Base-by-base conservation (phyloP, 2,329 filamentous ascomycete species). In the Exophiala aquamarina region DNA sequence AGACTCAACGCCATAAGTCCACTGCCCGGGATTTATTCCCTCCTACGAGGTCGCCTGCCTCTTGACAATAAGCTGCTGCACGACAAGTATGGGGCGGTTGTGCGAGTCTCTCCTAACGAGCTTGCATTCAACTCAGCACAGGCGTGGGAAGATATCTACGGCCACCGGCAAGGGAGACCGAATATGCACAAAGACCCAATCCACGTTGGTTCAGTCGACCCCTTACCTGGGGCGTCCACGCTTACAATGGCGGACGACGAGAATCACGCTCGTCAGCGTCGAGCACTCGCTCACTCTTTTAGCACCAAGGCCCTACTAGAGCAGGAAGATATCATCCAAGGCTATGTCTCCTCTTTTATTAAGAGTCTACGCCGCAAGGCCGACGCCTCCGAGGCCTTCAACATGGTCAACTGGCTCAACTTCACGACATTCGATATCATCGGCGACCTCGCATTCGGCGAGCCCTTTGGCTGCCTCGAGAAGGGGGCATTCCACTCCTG, bases 281-380 rank as follows among this genome's bases (percentile, higher is more conserved):
- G 61, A 1, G 52, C 65, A 2, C 44, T 74, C 8, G 59, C 64
- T 0, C 63, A 67, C 43, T 68, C 66, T 0, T 74, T 75, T 50
- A 70, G 70, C 0, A 70, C 73, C 31, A 65, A 63, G 39, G 65
- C 67, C 2, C 39, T 75, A 13, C 56, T 57, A 7, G 63, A 67
- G n/a, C 71, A 71, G 47, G 69, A 70, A 41, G 44, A 57, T 1
- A 31, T 56, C 11, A 41, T 58, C 17, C 23, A 42, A 19, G 32
- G 15, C 19, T 54, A 50, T 31, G 44, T 49, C 33, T 28, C 47
- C 29, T 26, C 35, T 9, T 35, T 58, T 4, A 46, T 56, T 13
- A 14, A 35, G n/a, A 43, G 33, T 8, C 26, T 55, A 11, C 6
- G 20, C 13, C 37, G 42, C n/a, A 37, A 44, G 21, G 20, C 40